Evolutionary conservation across 2,329 filamentous ascomycete genomes (phyloP).

Genomic region (Penicillium hordei): DNA sequence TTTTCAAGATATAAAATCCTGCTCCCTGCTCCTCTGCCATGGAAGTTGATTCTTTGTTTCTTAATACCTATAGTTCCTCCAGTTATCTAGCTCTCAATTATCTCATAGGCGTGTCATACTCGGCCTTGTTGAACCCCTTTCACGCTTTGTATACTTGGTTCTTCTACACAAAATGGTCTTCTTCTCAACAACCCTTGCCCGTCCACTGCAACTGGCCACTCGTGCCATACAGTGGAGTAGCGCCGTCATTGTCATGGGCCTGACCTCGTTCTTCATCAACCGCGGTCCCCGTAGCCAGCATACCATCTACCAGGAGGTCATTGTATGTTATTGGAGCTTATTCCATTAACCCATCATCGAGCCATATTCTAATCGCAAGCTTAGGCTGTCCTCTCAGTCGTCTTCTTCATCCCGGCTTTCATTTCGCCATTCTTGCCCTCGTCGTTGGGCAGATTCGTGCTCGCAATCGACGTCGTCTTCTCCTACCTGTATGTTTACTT

Average conservation of each 20-base stretch:
- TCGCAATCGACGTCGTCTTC: conserved; percentile 46
- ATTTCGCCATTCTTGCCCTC: conserved; percentile 42
- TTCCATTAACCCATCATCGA: no score
- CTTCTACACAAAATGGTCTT: conserved; percentile 18
- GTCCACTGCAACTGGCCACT: conserved; percentile 34
- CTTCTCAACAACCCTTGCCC: conserved; percentile 27
- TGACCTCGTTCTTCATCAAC: conserved; percentile 25
- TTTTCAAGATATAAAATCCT: conserved; percentile 4
- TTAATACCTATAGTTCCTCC: not conserved
- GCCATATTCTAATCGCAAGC: conserved; percentile 3
- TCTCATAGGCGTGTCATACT: not conserved
- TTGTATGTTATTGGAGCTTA: conserved; percentile 11
- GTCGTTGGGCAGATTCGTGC: conserved; percentile 38
- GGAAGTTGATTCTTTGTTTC: not conserved
- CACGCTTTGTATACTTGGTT: not conserved
- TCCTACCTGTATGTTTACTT: conserved; percentile 44
- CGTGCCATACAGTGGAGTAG: conserved; percentile 24
- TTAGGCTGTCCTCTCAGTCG: conserved; percentile 38
- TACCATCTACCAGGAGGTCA: conserved; percentile 27
- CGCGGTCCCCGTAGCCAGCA: conserved; percentile 20
- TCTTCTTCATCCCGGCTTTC: conserved; percentile 46
- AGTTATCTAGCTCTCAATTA: not conserved
- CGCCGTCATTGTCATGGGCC: conserved; percentile 26
- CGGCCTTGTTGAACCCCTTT: not conserved
- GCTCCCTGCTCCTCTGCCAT: not conserved